Conservation (phyloP, 2,329 filamentous ascomycete genomes). For the Metarhizium anisopliae region DNA sequence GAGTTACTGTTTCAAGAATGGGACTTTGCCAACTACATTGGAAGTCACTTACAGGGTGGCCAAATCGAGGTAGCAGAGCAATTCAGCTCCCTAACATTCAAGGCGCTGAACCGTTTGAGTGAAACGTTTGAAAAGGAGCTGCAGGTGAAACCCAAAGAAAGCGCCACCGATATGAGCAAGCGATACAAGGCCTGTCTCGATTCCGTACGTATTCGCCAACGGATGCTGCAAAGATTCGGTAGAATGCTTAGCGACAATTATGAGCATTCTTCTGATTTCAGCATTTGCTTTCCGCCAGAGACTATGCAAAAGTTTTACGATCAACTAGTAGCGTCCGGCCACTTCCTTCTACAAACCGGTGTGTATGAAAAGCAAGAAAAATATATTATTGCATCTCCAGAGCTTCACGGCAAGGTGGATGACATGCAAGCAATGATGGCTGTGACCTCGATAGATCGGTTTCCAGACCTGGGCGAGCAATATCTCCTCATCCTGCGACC, state of each 20-base stretch:
- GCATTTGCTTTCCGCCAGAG: slow-evolving; percentile 62
- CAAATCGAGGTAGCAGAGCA: slow-evolving; percentile 97
- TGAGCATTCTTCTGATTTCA: slow-evolving; percentile 94
- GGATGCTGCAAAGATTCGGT: slow-evolving; percentile 93
- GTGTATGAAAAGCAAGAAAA: slow-evolving; percentile 65
- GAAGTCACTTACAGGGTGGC: slow-evolving; percentile 81
- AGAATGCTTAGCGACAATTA: slow-evolving; percentile 86
- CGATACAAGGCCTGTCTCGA: slow-evolving; percentile 93
- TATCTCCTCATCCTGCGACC: slow-evolving; percentile 82
- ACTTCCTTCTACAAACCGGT: slow-evolving; percentile 75
- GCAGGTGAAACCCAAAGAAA: slow-evolving; percentile 75
- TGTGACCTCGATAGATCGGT: slow-evolving; percentile 48
- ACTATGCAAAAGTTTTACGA: slow-evolving; percentile 71
- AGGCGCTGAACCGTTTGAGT: slow-evolving; percentile 80
- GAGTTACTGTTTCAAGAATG: slow-evolving; percentile 96
- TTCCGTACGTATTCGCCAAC: slow-evolving; percentile 88
- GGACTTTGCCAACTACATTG: slow-evolving; percentile 93
- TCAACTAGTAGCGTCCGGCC: slow-evolving; percentile 69
- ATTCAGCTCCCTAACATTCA: slow-evolving; percentile 88
- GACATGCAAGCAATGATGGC: slow-evolving; percentile 82
- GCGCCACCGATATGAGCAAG: slow-evolving; percentile 84
- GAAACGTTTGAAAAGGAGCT: slow-evolving; percentile 88
- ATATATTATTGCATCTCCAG: slow-evolving; percentile 77
- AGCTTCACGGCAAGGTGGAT: slow-evolving; percentile 62
- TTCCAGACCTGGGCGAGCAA: slow-evolving; percentile 60